phyloP scores from a whole-genome alignment of 2,329 filamentous ascomycete species.

The Penicillium sp. region DNA sequence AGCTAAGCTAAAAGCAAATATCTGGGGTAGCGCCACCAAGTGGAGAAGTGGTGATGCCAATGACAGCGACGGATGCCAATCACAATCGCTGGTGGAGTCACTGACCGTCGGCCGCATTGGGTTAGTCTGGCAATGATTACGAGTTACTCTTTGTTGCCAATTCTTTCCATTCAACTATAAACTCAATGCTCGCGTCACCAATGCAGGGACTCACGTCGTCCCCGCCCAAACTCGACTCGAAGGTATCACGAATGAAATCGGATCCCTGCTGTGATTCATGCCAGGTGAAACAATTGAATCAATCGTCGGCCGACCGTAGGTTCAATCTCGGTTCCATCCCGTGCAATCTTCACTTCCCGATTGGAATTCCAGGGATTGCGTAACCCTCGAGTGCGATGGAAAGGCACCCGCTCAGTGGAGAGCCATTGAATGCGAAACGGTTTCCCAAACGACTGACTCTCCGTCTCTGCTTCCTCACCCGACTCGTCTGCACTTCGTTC shows the following conservation, averaged over 20 bases:
- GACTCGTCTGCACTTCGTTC: conserved; percentile 47
- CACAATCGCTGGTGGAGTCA: conserved; percentile 1
- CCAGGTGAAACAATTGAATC: conserved; percentile 68
- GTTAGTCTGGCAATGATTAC: too few species aligned
- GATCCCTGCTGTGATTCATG: too few species aligned
- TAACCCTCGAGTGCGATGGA: conserved; percentile 79
- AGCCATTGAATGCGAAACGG: conserved; percentile 90
- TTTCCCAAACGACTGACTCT: conserved; percentile 72
- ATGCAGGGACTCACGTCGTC: too few species aligned
- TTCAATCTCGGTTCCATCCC: conserved; percentile 90
- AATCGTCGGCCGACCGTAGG: conserved; percentile 70
- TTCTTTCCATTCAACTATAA: too few species aligned
- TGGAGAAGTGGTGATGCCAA: conserved; percentile 16
- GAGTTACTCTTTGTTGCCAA: too few species aligned
- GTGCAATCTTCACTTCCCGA: conserved; percentile 88
- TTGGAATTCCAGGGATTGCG: conserved; percentile 95
- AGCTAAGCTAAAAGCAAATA: conserved; percentile 17
- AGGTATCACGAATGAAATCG: too few species aligned
- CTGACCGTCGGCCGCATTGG: conserved; percentile 21
- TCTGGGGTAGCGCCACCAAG: conserved; percentile 18
- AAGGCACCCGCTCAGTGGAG: conserved; percentile 74
- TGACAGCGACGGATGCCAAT: conserved; percentile 1
- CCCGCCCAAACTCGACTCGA: too few species aligned
- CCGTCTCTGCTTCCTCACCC: conserved; percentile 40
- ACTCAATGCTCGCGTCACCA: too few species aligned